These are phyloP conservation scores for Lactarius sanguifluus DNA, from an alignment of 768 basidiomycete genomes.

Conservation along the genomic window DNA sequence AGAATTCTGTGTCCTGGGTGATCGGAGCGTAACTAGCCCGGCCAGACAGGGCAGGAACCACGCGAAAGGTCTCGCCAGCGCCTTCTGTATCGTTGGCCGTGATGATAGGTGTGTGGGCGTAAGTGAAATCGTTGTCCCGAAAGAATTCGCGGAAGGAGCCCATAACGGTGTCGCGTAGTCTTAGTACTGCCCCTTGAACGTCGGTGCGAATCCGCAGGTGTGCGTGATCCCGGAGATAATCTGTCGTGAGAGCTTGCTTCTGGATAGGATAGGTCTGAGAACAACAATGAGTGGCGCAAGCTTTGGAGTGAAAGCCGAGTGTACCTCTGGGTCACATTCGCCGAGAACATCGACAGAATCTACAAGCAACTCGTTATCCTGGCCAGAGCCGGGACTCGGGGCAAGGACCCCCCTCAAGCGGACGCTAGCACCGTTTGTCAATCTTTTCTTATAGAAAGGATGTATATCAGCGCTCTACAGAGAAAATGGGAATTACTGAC, in stretches of 20 bases:
- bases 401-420: slow-evolving; percentile 47
- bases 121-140: slow-evolving; percentile 75
- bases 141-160: slow-evolving; percentile 66
- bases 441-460: slow-evolving; percentile 33
- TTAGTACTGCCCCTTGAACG: slow-evolving; percentile 68
- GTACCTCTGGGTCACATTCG: slow-evolving; percentile 57
- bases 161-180: slow-evolving; percentile 61
- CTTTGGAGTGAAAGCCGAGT: slow-evolving; percentile 15
- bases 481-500: slow-evolving; percentile 32
- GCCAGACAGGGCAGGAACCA: slow-evolving; percentile 45
- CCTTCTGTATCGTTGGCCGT: slow-evolving; percentile 96
- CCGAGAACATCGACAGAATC: slow-evolving; percentile 51
- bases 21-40: slow-evolving; percentile 24
- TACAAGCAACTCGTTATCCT: slow-evolving; percentile 53
- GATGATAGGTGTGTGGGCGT: slow-evolving; percentile 82
- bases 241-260: slow-evolving; percentile 76
- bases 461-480: slow-evolving; percentile 1
- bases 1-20: slow-evolving; percentile 54
- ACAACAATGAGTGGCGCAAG: slow-evolving; percentile 24
- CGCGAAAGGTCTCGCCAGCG: slow-evolving; percentile 86
- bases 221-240: slow-evolving; percentile 80
- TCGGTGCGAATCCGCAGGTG: slow-evolving; percentile 87
- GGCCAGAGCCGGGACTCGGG: slow-evolving; percentile 49
- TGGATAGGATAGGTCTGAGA: slow-evolving; percentile 84
- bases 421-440: slow-evolving; percentile 60